Evolutionary conservation across 2,329 filamentous ascomycete species (phyloP), one percentile per base, ranked within the genome.

Genomic region (Hirsutella rhossiliensis): DNA sequence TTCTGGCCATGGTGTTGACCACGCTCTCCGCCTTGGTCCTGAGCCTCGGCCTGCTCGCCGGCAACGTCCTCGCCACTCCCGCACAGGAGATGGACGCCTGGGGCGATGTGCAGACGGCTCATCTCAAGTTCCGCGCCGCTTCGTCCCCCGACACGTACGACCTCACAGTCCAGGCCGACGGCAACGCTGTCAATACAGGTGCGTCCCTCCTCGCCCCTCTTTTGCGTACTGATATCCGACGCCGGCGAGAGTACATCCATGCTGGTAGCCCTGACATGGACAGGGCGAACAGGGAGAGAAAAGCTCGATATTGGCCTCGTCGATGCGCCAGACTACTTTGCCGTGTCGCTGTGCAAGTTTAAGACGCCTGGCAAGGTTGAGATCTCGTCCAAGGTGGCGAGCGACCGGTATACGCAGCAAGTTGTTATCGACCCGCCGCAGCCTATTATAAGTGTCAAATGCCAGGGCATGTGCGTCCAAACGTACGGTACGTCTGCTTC

Each of bases 371-470:
- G 50, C 18, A 45, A 56, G 8, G 32, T 38, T 7, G 56, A 60
- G 49, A 53, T 62, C 0, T 56, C 67, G 5, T 55, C 54, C 19
- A 48, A 46, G 28, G 48, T 52, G 27, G 49, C 55, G 12, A 42
- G 47, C 12, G 50, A 52, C 15, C 53, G 54, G 43, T 64, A 64
- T 11, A 48, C 58, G 15, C 59, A 64, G 49, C 62, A 67, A 45
- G 57, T 74, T 19, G 52, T 63, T 9, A 59, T 74, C 20, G 64
- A 66, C 0, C 68, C 69, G 19, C 67, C 70, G 4, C 61, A 66
- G 52, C 62, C 64, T 4, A 60, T 75, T 42, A 54, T 54, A 6
- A 58, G 57, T 13, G 67, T 73, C 19, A 64, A 58, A 49, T 71
- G 69, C 55, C 49, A 58, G 42, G 66, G 67, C 43, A 49, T 55